Conservation (phyloP, 306 rosid species). For the Pyrus pyrifolia region DNA sequence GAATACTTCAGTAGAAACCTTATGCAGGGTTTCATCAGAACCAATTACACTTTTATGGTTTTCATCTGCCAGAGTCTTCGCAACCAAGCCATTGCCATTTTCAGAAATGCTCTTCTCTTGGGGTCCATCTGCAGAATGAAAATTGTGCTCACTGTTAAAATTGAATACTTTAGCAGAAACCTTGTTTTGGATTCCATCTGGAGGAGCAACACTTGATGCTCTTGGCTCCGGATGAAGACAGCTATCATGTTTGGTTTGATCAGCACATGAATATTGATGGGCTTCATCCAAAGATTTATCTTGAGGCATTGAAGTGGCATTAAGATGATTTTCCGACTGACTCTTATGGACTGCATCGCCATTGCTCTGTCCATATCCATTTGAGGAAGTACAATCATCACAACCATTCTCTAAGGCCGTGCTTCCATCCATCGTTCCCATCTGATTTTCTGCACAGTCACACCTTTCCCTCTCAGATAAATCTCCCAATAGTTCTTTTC, state of each 20-base stretch:
- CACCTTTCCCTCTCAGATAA: constrained; percentile 17
- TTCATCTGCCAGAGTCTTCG: background rate
- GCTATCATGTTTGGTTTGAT: background rate
- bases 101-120: constrained; percentile 2
- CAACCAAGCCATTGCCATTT: background rate
- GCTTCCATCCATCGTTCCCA: constrained; percentile 3
- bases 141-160: constrained; percentile 19
- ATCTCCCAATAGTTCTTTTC: constrained; percentile 19
- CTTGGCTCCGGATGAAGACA: constrained; percentile 20
- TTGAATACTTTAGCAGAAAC: constrained; percentile 3
- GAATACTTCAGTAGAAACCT: constrained; percentile 5
- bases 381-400: constrained; percentile 19
- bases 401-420: constrained; percentile 15
- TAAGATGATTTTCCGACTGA: constrained; percentile 18
- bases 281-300: background rate
- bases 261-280: background rate
- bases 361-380: constrained; percentile 12
- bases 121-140: constrained; percentile 20
- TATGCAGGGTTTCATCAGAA: constrained; percentile 13
- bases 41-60: constrained; percentile 4
- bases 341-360: constrained; percentile 10
- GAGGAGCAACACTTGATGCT: constrained; percentile 8
- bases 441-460: constrained; percentile 17
- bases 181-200: constrained; percentile 5
- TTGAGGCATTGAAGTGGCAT: background rate